Conservation (phyloP, 1,284 basidiomycete genomes). For the Marasmius tenuissimus region DNA sequence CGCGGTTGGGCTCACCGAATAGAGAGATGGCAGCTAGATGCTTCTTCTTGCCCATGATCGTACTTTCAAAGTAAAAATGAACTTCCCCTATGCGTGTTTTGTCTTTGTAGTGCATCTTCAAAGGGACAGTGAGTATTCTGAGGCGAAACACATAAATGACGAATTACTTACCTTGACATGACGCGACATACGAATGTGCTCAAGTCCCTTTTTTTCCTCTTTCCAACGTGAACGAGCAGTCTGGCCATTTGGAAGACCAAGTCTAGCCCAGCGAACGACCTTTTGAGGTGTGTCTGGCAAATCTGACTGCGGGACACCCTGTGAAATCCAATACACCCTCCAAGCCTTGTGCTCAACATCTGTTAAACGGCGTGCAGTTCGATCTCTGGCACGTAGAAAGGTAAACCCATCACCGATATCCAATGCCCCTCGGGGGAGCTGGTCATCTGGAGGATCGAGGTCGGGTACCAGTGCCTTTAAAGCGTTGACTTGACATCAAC, state of each 20-base stretch:
- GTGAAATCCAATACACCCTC: neutral
- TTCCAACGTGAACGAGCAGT: slow-evolving; percentile 25
- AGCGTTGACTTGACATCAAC: slow-evolving; percentile 20
- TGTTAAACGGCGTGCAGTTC: neutral
- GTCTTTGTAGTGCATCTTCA: no score
- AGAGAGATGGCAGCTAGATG: slow-evolving; percentile 11
- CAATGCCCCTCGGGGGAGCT: neutral
- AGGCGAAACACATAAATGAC: no score
- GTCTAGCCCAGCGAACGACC: slow-evolving; percentile 22
- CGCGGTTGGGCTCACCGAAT: slow-evolving; percentile 8
- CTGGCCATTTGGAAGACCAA: slow-evolving; percentile 28
- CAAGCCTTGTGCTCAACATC: neutral
- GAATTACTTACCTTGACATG: slow-evolving; percentile 27
- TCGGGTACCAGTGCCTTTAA: slow-evolving; percentile 8
- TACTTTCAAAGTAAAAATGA: slow-evolving; percentile 8
- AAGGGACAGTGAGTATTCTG: no score
- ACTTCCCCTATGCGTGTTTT: slow-evolving; percentile 7
- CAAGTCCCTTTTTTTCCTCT: slow-evolving; percentile 10
- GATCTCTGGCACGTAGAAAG: neutral
- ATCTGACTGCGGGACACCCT: neutral
- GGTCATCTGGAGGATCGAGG: neutral
- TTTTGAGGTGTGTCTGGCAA: neutral
- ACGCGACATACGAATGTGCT: slow-evolving; percentile 17
- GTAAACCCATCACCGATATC: neutral
- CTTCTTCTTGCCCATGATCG: neutral